A percentile compares a stretch with the other conserved stretches of the same genome.
phyloP scores from a whole-genome alignment of 148 eudicot genomes.

The Rhododendron griersonianum region DNA sequence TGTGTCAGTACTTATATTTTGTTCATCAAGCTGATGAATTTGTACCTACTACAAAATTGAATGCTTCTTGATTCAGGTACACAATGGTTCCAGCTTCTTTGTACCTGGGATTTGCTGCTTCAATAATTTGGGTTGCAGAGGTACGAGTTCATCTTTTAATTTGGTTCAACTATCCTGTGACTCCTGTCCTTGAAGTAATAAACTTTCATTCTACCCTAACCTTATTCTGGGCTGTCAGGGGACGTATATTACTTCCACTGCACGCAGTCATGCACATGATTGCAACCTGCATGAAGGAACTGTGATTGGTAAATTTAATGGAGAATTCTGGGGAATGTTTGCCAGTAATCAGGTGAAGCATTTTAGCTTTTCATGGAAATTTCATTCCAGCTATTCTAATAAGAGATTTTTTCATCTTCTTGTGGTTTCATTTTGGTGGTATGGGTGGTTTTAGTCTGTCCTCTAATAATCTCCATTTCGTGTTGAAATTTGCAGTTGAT shows the following conservation, averaged over 20 bases:
- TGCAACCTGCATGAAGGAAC: conserved; percentile 73
- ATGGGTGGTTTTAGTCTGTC: not conserved
- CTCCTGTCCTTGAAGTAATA: not conserved
- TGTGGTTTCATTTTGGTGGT: not conserved
- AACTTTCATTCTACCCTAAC: not conserved
- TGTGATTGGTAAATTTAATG: conserved; percentile 89
- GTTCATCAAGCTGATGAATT: not conserved
- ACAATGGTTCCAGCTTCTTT: conserved; percentile 95
- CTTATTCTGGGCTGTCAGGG: conserved; percentile 51
- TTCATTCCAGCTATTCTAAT: not conserved
- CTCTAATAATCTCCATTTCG: not conserved
- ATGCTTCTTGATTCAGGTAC: conserved; percentile 52
- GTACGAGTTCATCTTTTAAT: conserved; percentile 27
- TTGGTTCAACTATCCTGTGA: not conserved
- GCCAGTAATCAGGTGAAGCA: conserved; percentile 77
- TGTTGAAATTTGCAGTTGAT: conserved; percentile 52
- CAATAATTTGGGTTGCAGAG: conserved; percentile 98
- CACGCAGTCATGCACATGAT: conserved; percentile 73
- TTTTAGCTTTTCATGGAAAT: conserved; percentile 1
- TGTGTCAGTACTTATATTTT: not conserved
- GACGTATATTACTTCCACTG: conserved; percentile 90
- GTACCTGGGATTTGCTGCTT: conserved; percentile 87
- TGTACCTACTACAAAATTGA: not conserved
- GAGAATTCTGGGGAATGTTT: conserved; percentile 85
- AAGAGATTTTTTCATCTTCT: not conserved